phyloP scores from a whole-genome alignment of 441 rosid genomes.

The Erodium moschatum region DNA sequence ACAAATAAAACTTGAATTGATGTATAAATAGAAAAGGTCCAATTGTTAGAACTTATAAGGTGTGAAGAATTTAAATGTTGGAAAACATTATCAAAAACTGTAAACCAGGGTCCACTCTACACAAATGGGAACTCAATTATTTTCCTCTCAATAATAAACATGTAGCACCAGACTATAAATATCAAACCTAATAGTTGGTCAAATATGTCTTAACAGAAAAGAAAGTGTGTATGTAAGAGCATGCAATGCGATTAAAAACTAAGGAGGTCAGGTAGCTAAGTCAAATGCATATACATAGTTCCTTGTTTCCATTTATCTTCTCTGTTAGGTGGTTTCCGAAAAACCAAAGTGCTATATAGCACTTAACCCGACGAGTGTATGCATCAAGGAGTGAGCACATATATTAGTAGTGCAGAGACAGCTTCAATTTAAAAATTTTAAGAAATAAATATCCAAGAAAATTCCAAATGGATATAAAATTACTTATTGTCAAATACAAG shows the following conservation, averaged over 20 bases:
- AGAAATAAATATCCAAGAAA: background rate
- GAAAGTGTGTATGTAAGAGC: no score
- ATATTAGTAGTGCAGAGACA: background rate
- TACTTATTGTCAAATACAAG: background rate
- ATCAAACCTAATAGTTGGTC: no score
- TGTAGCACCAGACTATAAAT: background rate
- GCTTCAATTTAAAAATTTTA: no score
- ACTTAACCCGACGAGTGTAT: background rate
- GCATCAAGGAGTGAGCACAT: background rate
- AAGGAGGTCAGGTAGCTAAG: no score
- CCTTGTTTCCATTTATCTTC: background rate
- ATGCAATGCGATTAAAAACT: no score
- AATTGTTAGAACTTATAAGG: no score
- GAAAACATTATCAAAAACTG: background rate
- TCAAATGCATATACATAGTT: background rate
- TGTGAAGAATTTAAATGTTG: background rate
- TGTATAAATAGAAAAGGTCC: no score
- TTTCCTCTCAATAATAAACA: background rate
- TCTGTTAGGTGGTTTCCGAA: background rate
- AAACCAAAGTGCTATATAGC: background rate
- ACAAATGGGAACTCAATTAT: background rate
- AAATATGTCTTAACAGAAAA: no score
- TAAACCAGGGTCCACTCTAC: background rate
- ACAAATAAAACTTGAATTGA: no score
- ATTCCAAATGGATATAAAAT: background rate